Percentiles rank a stretch among this genome's conserved stretches.
These are phyloP conservation scores for Huntiella abstrusa DNA, from an alignment of 2,329 filamentous ascomycete genomes.

Conservation along the genomic window DNA sequence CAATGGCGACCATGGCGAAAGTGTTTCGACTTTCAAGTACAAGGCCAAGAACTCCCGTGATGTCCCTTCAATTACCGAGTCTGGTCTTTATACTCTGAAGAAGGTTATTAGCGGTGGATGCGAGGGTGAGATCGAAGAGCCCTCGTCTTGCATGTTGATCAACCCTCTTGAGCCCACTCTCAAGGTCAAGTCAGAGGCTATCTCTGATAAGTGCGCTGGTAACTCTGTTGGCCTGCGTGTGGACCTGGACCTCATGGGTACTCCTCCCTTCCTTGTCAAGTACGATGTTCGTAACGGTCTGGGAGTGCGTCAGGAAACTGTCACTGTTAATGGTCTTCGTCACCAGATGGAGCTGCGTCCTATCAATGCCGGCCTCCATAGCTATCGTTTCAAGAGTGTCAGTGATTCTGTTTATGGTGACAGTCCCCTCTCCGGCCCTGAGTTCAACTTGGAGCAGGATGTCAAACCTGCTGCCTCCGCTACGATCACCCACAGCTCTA, in stretches of 20 bases:
- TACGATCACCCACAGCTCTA: conserved; percentile 37
- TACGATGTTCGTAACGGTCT: conserved; percentile 55
- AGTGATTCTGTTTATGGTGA: conserved; percentile 65
- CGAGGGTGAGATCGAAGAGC: conserved; percentile 75
- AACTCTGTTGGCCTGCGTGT: conserved; percentile 82
- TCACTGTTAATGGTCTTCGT: conserved; percentile 50
- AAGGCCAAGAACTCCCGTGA: conserved; percentile 43
- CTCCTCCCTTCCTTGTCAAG: conserved; percentile 69
- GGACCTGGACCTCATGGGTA: conserved; percentile 76
- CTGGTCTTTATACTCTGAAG: conserved; percentile 73
- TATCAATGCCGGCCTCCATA: conserved; percentile 62
- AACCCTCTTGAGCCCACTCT: conserved; percentile 81
- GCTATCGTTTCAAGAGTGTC: conserved; percentile 66
- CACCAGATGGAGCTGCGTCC: conserved; percentile 75
- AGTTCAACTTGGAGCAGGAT: conserved; percentile 58
- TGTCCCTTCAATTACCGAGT: conserved; percentile 48
- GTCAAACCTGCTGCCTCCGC: conserved; percentile 87
- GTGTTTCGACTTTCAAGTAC: conserved; percentile 37
- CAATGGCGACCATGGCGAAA: conserved; percentile 48
- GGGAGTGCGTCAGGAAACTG: conserved; percentile 32
- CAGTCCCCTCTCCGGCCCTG: conserved; percentile 39
- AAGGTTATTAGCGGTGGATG: conserved; percentile 67
- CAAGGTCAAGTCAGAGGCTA: conserved; percentile 54
- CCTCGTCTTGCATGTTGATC: conserved; percentile 76
- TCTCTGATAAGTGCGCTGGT: conserved; percentile 87